Percentiles rank a stretch among this genome's conserved stretches.
Evolutionary conservation across 345 rosid genomes (phyloP).

Genomic region (Euclidium syriacum): DNA sequence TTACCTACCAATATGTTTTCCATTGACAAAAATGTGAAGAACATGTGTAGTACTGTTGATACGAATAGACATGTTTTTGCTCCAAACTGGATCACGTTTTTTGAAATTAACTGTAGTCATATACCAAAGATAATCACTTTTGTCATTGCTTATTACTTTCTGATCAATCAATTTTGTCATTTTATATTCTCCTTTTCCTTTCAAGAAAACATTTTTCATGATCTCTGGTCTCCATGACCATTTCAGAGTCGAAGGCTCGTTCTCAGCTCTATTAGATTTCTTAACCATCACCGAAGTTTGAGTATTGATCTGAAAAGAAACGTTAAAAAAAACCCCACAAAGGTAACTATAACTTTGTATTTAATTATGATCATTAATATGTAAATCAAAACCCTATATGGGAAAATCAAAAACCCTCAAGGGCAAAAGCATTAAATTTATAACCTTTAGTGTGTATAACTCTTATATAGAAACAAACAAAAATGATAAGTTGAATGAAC

Average conservation of each 20-base stretch:
- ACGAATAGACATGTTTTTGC: constrained; percentile 36
- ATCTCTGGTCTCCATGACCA: constrained; percentile 44
- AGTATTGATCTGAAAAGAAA: constrained; percentile 27
- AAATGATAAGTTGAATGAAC: too few species aligned
- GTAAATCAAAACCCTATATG: too few species aligned
- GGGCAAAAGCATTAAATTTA: neutral
- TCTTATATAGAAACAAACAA: too few species aligned
- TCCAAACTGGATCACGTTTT: constrained; percentile 38
- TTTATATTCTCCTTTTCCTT: constrained; percentile 29
- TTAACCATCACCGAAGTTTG: constrained; percentile 31
- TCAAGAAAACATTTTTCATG: constrained; percentile 21
- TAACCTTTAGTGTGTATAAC: too few species aligned
- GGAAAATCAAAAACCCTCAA: too few species aligned
- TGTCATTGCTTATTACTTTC: constrained; percentile 47
- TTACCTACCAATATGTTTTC: constrained; percentile 27
- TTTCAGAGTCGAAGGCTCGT: constrained; percentile 15
- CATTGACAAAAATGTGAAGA: constrained; percentile 58
- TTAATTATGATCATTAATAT: too few species aligned
- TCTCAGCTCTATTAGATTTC: constrained; percentile 19
- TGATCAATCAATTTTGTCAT: constrained; percentile 35
- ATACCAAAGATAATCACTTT: constrained; percentile 66
- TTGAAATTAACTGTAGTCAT: constrained; percentile 44
- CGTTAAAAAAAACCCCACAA: neutral
- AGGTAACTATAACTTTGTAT: too few species aligned
- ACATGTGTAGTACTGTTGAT: constrained; percentile 50